These are phyloP conservation scores for Holtermanniella nyarrowii DNA, from an alignment of 768 basidiomycete species.

Conservation along the genomic window DNA sequence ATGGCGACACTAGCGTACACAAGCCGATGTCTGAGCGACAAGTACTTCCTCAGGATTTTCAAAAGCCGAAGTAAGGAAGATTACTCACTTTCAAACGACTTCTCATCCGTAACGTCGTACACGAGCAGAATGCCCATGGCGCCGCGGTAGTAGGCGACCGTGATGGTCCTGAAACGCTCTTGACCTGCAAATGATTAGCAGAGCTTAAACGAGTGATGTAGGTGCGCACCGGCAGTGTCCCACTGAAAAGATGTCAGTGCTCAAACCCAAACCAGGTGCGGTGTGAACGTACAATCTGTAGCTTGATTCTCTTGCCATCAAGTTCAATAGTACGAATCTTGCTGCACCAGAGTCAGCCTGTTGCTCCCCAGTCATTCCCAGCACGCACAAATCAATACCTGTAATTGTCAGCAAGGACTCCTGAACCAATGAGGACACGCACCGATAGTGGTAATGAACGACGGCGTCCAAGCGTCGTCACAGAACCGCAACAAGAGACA, in stretches of 20 bases:
- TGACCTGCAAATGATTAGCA: constrained; percentile 57
- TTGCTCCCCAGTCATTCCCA: neutral
- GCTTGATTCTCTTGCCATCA: constrained; percentile 94
- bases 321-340: constrained; percentile 95
- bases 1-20: too few species aligned
- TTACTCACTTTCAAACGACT: constrained; percentile 77
- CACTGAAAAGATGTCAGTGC: neutral
- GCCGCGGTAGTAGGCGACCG: constrained; percentile 96
- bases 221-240: neutral
- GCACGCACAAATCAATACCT: constrained; percentile 2
- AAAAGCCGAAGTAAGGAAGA: too few species aligned
- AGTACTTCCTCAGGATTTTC: too few species aligned
- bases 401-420: neutral
- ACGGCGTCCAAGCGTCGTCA: constrained; percentile 98
- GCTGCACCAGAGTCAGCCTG: constrained; percentile 17
- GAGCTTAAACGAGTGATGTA: neutral
- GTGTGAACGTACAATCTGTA: constrained; percentile 72
- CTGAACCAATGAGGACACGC: constrained; percentile 44
- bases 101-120: constrained; percentile 60
- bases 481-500: constrained; percentile 60
- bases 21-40: too few species aligned
- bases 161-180: constrained; percentile 97
- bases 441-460: constrained; percentile 97
- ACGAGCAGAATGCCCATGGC: constrained; percentile 98
- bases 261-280: neutral